Conservation (phyloP, 2,329 filamentous ascomycete species). For the Apiospora koreana region DNA sequence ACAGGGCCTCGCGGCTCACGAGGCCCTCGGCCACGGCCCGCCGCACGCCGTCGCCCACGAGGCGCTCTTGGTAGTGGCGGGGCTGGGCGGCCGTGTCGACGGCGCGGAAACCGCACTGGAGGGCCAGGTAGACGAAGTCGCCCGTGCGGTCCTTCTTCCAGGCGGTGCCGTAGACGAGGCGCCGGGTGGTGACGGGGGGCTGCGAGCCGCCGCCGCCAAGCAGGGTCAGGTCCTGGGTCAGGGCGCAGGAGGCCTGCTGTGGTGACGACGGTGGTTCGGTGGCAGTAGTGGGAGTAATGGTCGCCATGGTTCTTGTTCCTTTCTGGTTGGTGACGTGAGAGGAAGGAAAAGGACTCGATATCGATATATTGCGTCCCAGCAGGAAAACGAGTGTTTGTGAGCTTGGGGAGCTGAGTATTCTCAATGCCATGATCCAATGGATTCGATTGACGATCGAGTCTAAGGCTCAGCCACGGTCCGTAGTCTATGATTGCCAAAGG, state of each 20-base stretch:
- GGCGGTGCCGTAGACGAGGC: conserved; percentile 76
- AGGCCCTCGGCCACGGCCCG: conserved; percentile 59
- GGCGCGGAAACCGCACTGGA: conserved; percentile 69
- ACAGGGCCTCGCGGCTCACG: conserved; percentile 62
- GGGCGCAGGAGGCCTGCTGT: conserved; percentile 14
- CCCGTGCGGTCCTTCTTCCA: conserved; percentile 76
- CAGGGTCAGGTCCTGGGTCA: conserved; percentile 21
- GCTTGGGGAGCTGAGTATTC: background rate
- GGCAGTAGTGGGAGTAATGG: background rate
- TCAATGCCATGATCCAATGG: background rate
- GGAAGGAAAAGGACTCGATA: background rate
- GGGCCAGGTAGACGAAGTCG: conserved; percentile 67
- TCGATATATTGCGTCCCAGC: background rate
- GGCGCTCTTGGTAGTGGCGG: conserved; percentile 73
- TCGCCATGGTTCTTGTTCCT: background rate
- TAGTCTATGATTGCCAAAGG: background rate
- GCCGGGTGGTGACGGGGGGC: conserved; percentile 43
- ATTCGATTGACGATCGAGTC: background rate
- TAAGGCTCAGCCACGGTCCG: background rate
- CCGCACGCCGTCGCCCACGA: conserved; percentile 68
- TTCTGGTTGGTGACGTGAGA: background rate
- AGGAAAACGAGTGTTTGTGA: no score
- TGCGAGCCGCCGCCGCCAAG: background rate
- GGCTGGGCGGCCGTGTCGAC: conserved; percentile 81
- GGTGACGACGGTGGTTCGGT: background rate